phyloP scores from a whole-genome alignment of 169 alveolate species.

The Eimeria maxima region DNA sequence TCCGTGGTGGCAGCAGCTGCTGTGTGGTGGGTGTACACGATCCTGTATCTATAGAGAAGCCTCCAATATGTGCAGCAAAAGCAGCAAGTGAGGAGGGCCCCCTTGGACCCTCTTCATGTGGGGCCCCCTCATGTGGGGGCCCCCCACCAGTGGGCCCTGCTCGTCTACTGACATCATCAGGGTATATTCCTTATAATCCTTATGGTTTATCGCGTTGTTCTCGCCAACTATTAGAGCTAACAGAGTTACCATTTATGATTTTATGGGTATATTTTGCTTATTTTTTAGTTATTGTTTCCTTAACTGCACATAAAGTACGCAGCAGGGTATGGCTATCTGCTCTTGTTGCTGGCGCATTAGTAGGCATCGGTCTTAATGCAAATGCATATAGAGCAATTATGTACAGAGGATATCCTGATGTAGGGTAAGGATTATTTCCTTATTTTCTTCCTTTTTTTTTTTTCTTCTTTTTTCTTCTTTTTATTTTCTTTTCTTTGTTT shows the following conservation, averaged over 20 bases:
- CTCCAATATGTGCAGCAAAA: conserved; percentile 20
- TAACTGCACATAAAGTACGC: conserved; percentile 69
- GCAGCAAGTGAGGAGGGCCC: conserved; percentile 50
- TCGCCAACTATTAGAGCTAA: conserved; percentile 61
- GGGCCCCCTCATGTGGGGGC: no score
- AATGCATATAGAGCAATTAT: conserved; percentile 83
- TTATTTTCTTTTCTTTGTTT: no score
- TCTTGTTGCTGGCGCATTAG: conserved; percentile 84
- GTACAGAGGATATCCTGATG: conserved; percentile 79
- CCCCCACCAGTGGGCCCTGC: no score
- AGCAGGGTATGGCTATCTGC: conserved; percentile 82
- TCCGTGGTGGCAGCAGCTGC: not conserved
- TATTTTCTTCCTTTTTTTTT: no score
- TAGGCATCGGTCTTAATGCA: conserved; percentile 85
- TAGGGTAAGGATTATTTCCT: conserved; percentile 33
- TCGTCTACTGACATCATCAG: no score
- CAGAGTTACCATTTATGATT: conserved; percentile 83
- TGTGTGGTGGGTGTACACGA: conserved; percentile 15
- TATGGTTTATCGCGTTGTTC: conserved; percentile 65
- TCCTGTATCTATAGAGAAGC: not conserved
- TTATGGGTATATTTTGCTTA: conserved; percentile 83
- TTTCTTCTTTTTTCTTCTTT: no score
- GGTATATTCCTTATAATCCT: conserved; percentile 79
- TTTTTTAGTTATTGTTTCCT: conserved; percentile 81
- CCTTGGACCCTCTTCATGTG: no score